phyloP scores from a whole-genome alignment of 2,329 filamentous ascomycete species.

The Eutypa lata region DNA sequence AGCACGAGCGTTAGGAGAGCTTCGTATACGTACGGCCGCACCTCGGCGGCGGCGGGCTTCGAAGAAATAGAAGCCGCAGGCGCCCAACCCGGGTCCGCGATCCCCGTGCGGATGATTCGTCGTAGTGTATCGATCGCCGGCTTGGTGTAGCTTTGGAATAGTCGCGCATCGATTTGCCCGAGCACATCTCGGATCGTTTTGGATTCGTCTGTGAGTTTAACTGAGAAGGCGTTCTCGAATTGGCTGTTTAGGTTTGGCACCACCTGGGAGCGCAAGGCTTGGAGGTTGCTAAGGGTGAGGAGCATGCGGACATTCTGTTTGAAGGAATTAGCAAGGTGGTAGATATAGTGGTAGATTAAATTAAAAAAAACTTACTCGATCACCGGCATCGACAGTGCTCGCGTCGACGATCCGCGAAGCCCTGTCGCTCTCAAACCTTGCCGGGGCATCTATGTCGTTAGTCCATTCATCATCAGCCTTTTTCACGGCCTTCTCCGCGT shows the following conservation, averaged over 20 bases:
- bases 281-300: conserved; percentile 88
- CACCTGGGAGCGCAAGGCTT: conserved; percentile 74
- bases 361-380: conserved; percentile 45
- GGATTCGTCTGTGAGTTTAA: conserved; percentile 89
- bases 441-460: conserved; percentile 41
- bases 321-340: conserved; percentile 16
- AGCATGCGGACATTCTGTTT: conserved; percentile 87
- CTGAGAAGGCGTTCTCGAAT: conserved; percentile 91
- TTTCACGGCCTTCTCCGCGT: conserved; percentile 74
- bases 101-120: conserved; percentile 68
- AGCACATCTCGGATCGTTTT: conserved; percentile 91
- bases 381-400: conserved; percentile 51
- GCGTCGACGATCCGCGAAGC: conserved; percentile 38
- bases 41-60: conserved; percentile 55
- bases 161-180: conserved; percentile 80
- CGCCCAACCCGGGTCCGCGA: conserved; percentile 69
- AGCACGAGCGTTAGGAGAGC: conserved; percentile 81
- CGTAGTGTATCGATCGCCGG: conserved; percentile 69
- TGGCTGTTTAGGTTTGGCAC: conserved; percentile 86
- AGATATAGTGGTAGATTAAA: not conserved
- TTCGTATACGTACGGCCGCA: conserved; percentile 86
- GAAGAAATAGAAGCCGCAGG: conserved; percentile 69
- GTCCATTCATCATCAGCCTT: conserved; percentile 63
- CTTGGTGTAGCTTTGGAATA: conserved; percentile 89
- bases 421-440: conserved; percentile 26